Percentiles rank a stretch among this genome's conserved stretches.
phyloP scores from a whole-genome alignment of 2,329 filamentous ascomycete genomes.

The Volutella citrinella region DNA sequence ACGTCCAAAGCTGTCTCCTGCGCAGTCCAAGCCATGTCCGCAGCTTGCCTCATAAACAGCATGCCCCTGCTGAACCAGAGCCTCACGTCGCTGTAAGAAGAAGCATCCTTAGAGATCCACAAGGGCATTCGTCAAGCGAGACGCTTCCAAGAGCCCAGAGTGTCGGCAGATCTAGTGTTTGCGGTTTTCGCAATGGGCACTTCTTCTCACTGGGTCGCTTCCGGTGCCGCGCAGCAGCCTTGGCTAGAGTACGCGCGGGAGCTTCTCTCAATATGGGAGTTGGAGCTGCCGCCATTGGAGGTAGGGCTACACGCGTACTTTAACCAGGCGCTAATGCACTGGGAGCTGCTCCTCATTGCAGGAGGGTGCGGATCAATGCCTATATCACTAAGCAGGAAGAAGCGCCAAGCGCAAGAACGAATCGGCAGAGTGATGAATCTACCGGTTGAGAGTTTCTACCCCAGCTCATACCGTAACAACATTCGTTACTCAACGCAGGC shows the following conservation, averaged over 20 bases:
- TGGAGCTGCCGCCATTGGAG: background rate
- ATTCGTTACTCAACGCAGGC: too few relatives aligned
- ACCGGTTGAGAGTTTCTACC: too few relatives aligned
- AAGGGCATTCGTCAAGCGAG: background rate
- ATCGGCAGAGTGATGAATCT: too few relatives aligned
- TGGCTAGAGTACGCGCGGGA: background rate
- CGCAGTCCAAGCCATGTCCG: background rate
- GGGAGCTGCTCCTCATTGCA: too few relatives aligned
- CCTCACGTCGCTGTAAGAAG: background rate
- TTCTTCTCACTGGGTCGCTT: background rate
- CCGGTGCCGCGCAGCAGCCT: background rate
- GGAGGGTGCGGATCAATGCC: too few relatives aligned
- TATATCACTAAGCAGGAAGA: too few relatives aligned
- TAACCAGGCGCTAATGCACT: too few relatives aligned
- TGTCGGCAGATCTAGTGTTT: background rate
- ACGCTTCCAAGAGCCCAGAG: background rate
- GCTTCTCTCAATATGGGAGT: background rate
- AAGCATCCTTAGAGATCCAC: background rate
- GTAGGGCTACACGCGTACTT: background rate
- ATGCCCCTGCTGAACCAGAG: background rate
- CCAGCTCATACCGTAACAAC: too few relatives aligned
- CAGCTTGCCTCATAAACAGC: background rate
- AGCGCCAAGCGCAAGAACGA: too few relatives aligned
- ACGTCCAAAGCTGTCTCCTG: constrained; percentile 1
- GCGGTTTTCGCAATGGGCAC: background rate